Evolutionary conservation across 129 eudicot species (phyloP), one percentile per base, ranked within the genome.

Genomic region (Smallanthus sonchifolius): DNA sequence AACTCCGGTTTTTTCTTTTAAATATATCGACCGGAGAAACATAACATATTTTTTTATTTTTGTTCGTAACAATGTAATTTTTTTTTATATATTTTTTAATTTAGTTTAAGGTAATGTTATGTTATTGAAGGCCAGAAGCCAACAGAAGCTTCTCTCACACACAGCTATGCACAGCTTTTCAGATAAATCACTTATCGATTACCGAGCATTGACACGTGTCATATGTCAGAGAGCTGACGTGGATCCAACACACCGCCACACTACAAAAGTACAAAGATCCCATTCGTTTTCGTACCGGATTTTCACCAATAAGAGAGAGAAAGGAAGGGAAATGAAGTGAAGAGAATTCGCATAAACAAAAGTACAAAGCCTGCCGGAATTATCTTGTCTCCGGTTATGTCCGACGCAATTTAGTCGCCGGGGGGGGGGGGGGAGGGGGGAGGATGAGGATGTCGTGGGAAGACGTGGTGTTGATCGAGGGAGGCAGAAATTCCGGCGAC

Each of bases 401-500:
- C 17, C 55, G 63, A 51, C 34, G 66, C 69, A 19, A 55, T n/a
- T 34, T 32, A 52, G 73, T 37, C 49, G 40, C 79, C 64, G 2
- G 65, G n/a, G n/a, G n/a, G n/a, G n/a, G n/a, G n/a, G n/a, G n/a
- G n/a, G n/a, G n/a, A n/a, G n/a, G n/a, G n/a, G n/a, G 38, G n/a
- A 59, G 9, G 40, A 87, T 85, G 95, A 86, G 88, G 54, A 79
- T 86, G 61, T 67, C 84, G 2, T 88, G 83, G 77, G 95, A 88
- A 72, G 95, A 88, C 80, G 82, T 81, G 34, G 95, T 88, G 45
- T 3, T 83, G 72, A 80, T 88, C 17, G 81, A 86, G 54, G 59
- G 77, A 32, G 82, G 84, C 10, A 81, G 70, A 68, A 79, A 15
- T 0, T 16, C 82, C 5, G 66, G 78, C 65, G 88, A 88, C 40